Percentiles rank a stretch among this genome's conserved stretches.
Evolutionary conservation across 2,329 filamentous ascomycete species (phyloP).

Genomic region (Helotiales sp.): DNA sequence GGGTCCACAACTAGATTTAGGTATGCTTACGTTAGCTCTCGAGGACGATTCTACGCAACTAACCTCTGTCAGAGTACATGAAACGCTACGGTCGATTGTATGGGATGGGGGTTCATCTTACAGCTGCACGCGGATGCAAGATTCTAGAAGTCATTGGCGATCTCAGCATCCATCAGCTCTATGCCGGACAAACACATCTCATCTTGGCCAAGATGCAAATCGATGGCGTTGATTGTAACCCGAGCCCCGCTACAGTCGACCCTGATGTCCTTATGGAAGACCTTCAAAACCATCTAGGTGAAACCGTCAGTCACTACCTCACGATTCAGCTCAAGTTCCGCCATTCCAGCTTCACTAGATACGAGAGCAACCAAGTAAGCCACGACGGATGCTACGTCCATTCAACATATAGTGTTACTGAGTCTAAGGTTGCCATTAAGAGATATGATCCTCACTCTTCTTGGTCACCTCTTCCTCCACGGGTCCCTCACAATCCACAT

Average conservation of each 20-base stretch:
- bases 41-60: background rate
- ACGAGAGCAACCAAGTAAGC: slow-evolving; percentile 14
- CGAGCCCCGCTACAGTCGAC: slow-evolving; percentile 38
- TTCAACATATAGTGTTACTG: slow-evolving; percentile 53
- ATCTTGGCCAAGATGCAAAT: slow-evolving; percentile 33
- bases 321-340: slow-evolving; percentile 53
- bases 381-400: slow-evolving; percentile 39
- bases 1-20: too few species aligned
- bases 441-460: slow-evolving; percentile 48
- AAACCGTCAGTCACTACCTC: slow-evolving; percentile 49
- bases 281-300: slow-evolving; percentile 56
- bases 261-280: slow-evolving; percentile 60
- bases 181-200: slow-evolving; percentile 29
- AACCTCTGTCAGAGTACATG: slow-evolving; percentile 12
- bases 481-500: slow-evolving; percentile 34
- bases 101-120: slow-evolving; percentile 31
- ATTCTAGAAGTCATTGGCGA: slow-evolving; percentile 32
- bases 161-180: slow-evolving; percentile 22
- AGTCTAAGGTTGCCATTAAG: slow-evolving; percentile 50
- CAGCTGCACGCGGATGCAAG: slow-evolving; percentile 26
- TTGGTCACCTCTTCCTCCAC: slow-evolving; percentile 49
- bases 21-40: too few species aligned
- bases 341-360: slow-evolving; percentile 54
- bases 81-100: slow-evolving; percentile 30
- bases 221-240: slow-evolving; percentile 14